A percentile compares a stretch with the other conserved stretches of the same genome.
Conservation (phyloP, 2,329 filamentous ascomycete genomes). For the Phyllosticta ampelicida region DNA sequence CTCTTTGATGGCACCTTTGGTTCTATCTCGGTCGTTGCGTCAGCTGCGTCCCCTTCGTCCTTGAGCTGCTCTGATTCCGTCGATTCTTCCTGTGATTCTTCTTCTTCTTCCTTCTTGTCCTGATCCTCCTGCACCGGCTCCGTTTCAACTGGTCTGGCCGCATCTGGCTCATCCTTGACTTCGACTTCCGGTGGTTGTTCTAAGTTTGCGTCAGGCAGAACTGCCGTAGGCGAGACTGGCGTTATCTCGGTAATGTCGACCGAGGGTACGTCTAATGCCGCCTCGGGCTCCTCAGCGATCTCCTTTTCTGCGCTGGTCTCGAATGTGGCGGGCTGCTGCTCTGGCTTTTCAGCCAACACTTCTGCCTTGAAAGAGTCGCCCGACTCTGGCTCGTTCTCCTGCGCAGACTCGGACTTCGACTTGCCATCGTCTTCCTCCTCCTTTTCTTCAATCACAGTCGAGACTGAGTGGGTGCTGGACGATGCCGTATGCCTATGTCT, state of each 20-base stretch:
- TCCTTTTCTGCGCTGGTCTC: background rate
- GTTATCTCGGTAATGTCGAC: background rate
- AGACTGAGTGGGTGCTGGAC: slow-evolving; percentile 59
- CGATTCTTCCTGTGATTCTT: slow-evolving; percentile 9
- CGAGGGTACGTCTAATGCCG: background rate
- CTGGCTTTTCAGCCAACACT: slow-evolving; percentile 4
- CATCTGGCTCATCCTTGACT: background rate
- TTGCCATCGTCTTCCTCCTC: slow-evolving; percentile 51
- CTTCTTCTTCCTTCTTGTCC: slow-evolving; percentile 14
- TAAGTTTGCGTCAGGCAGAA: background rate
- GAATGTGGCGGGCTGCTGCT: slow-evolving; percentile 5
- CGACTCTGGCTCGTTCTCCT: slow-evolving; percentile 15
- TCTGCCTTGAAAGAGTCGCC: slow-evolving; percentile 5
- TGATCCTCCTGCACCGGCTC: slow-evolving; percentile 8
- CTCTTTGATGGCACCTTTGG: background rate
- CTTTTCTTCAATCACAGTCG: slow-evolving; percentile 71
- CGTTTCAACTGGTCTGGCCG: background rate
- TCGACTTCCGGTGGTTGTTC: background rate
- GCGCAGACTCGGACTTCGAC: slow-evolving; percentile 14
- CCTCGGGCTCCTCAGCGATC: background rate
- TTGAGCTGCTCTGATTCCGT: slow-evolving; percentile 16
- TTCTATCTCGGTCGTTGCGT: slow-evolving; percentile 3
- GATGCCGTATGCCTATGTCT: slow-evolving; percentile 76
- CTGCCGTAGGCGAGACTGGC: background rate
- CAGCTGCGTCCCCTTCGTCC: slow-evolving; percentile 15